These are phyloP conservation scores for Pythium dissotocum DNA, from an alignment of 352 stramenopile genomes.

Conservation along the genomic window DNA sequence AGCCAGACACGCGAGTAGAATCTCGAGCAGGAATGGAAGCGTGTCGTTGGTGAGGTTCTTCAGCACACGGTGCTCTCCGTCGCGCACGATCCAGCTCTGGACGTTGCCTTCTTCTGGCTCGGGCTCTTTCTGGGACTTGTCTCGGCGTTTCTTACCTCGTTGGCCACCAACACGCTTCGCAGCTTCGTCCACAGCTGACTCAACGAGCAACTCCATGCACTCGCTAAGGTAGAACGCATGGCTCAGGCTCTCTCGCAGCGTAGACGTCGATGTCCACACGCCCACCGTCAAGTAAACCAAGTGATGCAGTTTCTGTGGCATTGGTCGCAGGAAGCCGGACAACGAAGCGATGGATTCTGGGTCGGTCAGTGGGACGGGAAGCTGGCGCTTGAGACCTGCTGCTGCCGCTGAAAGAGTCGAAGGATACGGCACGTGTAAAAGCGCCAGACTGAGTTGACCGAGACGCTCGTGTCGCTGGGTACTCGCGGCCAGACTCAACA, in stretches of 20 bases:
- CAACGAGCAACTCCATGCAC: conserved; percentile 15
- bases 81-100: conserved; percentile 28
- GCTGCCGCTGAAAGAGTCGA: conserved; percentile 6
- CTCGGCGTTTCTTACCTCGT: not conserved
- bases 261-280: conserved; percentile 47
- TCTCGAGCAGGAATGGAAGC: conserved; percentile 61
- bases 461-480: conserved; percentile 45
- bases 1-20: conserved; percentile 49
- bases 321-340: conserved; percentile 7
- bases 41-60: conserved; percentile 68
- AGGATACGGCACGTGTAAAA: conserved; percentile 66
- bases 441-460: conserved; percentile 51
- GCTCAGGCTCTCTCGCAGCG: conserved; percentile 29
- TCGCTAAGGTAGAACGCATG: conserved; percentile 44
- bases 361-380: conserved; percentile 10
- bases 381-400: conserved; percentile 18
- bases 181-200: not conserved
- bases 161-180: not conserved
- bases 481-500: conserved; percentile 41
- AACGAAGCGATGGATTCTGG: not conserved
- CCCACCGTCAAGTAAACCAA: conserved; percentile 60
- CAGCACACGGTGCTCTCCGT: conserved; percentile 63
- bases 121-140: conserved; percentile 30
- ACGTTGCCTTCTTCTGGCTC: conserved; percentile 36
- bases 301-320: conserved; percentile 27